Evolutionary conservation across 2,329 filamentous ascomycete species (phyloP), one percentile per base, ranked within the genome.

Genomic region (Stagonosporopsis rhizophila): DNA sequence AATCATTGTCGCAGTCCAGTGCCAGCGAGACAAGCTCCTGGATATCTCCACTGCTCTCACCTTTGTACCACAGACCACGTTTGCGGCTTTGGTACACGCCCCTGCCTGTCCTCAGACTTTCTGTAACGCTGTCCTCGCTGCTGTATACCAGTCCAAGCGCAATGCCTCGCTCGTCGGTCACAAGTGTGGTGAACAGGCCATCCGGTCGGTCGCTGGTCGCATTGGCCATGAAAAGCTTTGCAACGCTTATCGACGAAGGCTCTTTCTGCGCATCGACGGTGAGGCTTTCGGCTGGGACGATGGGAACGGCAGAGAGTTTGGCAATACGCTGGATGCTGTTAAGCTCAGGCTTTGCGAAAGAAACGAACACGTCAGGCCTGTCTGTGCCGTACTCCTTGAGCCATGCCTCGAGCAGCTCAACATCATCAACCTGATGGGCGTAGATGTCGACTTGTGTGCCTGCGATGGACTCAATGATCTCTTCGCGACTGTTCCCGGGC

Each of bases 1-100:
- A 96, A 76, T 99, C 95, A 62, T 89, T 89, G 76, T 99, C 95
- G 76, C 95, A 99, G 77, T 99, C 95, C 50, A 96, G 82, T 1
- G 89, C 89, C 62, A 99, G 85, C 54, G 87, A 87, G 20, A 98
- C 82, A 46, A 99, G 82, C 75, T 97, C 88, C 76, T 99, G 95
- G 12, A 91, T 91, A 74, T 98, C 93, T 14, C 95, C 95, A 50
- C 94, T 98, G 8, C 90, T 95, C 48, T 93, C 91, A 6, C 95
- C 95, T 80, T 99, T 99, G 77, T 96, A 89, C 95, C 95, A 99
- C 25, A 99, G 79, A 0, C 95, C 95, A 40, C 95, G 86, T 81
- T 97, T 98, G 48, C 95, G 85, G 80, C 94, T 98, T 78, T 97
- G 92, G 75, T 99, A 99, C 34, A 98, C 94, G 28, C 95, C 93